Evolutionary conservation across 2,329 filamentous ascomycete species (phyloP), one percentile per base, ranked within the genome.

Genomic region (Hymenoscyphus salicellus): DNA sequence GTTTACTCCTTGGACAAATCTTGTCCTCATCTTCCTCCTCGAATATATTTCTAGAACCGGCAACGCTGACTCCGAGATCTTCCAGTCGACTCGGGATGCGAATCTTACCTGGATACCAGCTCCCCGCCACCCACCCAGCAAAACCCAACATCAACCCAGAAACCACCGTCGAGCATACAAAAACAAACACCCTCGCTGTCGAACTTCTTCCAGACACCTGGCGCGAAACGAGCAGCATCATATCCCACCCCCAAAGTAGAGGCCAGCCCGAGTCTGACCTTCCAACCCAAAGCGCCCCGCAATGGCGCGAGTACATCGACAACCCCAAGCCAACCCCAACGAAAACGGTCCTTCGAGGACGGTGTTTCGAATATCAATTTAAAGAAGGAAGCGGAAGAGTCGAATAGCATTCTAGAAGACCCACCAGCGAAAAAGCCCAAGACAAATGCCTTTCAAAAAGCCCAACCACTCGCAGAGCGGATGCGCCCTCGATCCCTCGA

Each of bases 401-500:
- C 49, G 16, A 43, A 38, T 1, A 52, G 58, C 10, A 30, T 28
- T 32, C 26, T 33, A 17, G 68, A 71, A 55, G 69, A 69, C 32
- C 72, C 72, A 7, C 63, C 69, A n/a, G 30, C 80, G 3, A 93
- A 94, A 76, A 89, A 88, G 74, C 80, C 83, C 16, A 92, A 91
- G 78, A 85, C 82, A 30, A 85, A 80, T 74, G 82, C 84, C 0
- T 81, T 87, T 41, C 85, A 87, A 64, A 87, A 88, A 72, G 86
- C 88, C 0, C 93, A 92, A 8, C 95, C 95, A 0, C 81, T 99
- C 20, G 93, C 95, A 1, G 95, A 99, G 78, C 90, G 94, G 33
- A 97, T 98, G 92, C 87, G 95, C 3, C 95, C 95, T 1, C 83
- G 82, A 63, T 90, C 84, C 0, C 83, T 99, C 7, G 91, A 97